Evolutionary conservation across 176 grass and related monocot species (phyloP).

Genomic region (maize (Zea mays)): Zm-B73-REFERENCE-NAM-5.0 NC_050096.1:45595501-45596000

Average conservation of each 20-base stretch:
- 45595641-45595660: slow-evolving; percentile 88
- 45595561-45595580: slow-evolving; percentile 88
- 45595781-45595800: slow-evolving; percentile 79
- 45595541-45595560: slow-evolving; percentile 96
- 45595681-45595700: slow-evolving; percentile 12
- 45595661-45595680: slow-evolving; percentile 98
- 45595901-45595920: slow-evolving; percentile 82
- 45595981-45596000: slow-evolving; percentile 85
- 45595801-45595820: slow-evolving; percentile 95
- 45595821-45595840: slow-evolving; percentile 90
- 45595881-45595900: slow-evolving; percentile 95
- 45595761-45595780: neutral
- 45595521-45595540: slow-evolving; percentile 71
- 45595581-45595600: slow-evolving; percentile 79
- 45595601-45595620: slow-evolving; percentile 59
- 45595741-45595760: neutral
- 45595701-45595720: neutral
- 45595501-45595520: slow-evolving; percentile 82
- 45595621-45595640: slow-evolving; percentile 78
- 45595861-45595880: slow-evolving; percentile 86
- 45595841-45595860: slow-evolving; percentile 78
- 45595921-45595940: slow-evolving; percentile 71
- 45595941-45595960: slow-evolving; percentile 92
- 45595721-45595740: neutral
- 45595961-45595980: slow-evolving; percentile 72